Conservation (phyloP, 257 asterid species). For the Capsicum rhomboideum region DNA sequence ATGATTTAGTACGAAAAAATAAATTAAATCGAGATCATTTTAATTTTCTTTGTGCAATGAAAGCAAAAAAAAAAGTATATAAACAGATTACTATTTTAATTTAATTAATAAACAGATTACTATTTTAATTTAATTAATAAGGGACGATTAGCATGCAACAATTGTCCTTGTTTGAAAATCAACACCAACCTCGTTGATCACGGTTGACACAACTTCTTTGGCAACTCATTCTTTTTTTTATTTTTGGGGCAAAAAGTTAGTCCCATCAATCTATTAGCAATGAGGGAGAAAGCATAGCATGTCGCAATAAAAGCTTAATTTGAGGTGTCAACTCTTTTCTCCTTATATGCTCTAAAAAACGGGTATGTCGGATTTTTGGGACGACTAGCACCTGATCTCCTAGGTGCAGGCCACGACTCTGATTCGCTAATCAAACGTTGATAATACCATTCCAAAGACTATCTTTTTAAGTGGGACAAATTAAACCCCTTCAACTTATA, state of each 20-base stretch:
- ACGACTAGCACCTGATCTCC: neutral
- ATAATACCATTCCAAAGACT: neutral
- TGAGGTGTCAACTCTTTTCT: too few species aligned
- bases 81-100: neutral
- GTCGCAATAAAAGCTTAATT: too few species aligned
- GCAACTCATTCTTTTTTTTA: neutral
- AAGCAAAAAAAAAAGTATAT: neutral
- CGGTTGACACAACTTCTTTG: too few species aligned
- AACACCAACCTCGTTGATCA: neutral
- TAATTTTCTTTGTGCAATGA: too few species aligned
- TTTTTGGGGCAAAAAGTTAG: neutral
- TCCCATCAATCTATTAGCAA: too few species aligned
- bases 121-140: neutral
- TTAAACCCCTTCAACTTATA: neutral
- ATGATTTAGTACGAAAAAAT: too few species aligned
- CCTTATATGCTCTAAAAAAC: too few species aligned
- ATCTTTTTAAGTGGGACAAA: neutral
- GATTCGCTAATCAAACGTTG: neutral
- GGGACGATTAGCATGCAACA: neutral
- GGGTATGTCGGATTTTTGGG: too few species aligned
- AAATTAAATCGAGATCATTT: too few species aligned
- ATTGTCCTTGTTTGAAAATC: neutral
- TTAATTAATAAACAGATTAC: neutral
- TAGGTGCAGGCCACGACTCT: neutral
- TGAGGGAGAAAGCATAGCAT: too few species aligned